Evolutionary conservation across 139 green algal genomes (phyloP), one percentile per base, ranked within the genome.

Genomic region (Edaphochlamys debaryana): DNA sequence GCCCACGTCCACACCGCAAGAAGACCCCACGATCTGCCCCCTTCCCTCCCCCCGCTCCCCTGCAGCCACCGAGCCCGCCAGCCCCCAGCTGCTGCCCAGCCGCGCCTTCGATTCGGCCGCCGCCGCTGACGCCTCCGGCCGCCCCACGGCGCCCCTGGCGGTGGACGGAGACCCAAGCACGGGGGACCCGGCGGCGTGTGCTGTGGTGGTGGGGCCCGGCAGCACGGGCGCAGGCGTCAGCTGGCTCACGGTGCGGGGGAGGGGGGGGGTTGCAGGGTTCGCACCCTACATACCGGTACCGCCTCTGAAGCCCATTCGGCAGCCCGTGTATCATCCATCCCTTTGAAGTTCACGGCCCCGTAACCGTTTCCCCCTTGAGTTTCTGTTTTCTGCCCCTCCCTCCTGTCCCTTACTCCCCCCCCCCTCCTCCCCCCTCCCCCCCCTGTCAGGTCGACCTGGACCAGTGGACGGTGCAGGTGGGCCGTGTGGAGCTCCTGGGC

Each of bases 211-310:
- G 6, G 0, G 19, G 3, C 13, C 62, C 42, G 20, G 48, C n/a
- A 3, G 13, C 11, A 27, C 20, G 22, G n/a, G n/a, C 30, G 30
- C 27, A 13, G 30, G 60, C 58, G 29, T 37, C 60, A 67, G 30
- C 52, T 79, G 71, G 71, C 48, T 79, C 34, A 68, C 71, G 71
- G 71, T 79, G 34, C 0, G 71, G n/a, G n/a, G n/a, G n/a, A n/a
- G n/a, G n/a, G n/a, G n/a, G n/a, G n/a, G n/a, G n/a, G n/a, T n/a
- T n/a, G n/a, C n/a, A n/a, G n/a, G n/a, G n/a, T n/a, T n/a, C n/a
- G n/a, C n/a, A n/a, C n/a, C n/a, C n/a, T n/a, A n/a, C n/a, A n/a
- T n/a, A n/a, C n/a, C n/a, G n/a, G n/a, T n/a, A n/a, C n/a, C n/a
- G n/a, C n/a, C n/a, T n/a, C n/a, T n/a, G n/a, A n/a, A n/a, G n/a